Conservation (phyloP, 805 yeast genomes). For the Yamadazyma akitaensis region DNA sequence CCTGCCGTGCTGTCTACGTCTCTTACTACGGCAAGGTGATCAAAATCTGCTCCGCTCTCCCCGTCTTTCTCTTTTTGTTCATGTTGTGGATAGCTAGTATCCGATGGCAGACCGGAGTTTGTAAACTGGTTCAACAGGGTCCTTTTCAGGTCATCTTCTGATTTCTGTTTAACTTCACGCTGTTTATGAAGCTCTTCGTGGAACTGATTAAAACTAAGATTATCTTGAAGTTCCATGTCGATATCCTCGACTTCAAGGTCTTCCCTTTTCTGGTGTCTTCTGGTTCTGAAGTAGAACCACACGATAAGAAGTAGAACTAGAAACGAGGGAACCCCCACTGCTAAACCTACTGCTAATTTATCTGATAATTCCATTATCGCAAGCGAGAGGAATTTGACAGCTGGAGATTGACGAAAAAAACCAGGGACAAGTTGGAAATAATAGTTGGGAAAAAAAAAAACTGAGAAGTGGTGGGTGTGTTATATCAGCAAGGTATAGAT, state of each 20-base stretch:
- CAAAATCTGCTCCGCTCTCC: neutral
- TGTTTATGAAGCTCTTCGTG: constrained; percentile 33
- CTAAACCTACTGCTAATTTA: constrained; percentile 39
- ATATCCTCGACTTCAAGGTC: constrained; percentile 31
- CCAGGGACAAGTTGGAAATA: no score
- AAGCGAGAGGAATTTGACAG: neutral
- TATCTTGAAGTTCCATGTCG: constrained; percentile 25
- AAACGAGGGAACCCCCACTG: constrained; percentile 39
- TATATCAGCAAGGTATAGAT: no score
- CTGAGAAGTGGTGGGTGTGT: no score
- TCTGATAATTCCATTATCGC: constrained; percentile 8
- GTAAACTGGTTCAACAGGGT: constrained; percentile 3
- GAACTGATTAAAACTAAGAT: constrained; percentile 33
- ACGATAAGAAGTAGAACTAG: constrained; percentile 23
- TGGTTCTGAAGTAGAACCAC: constrained; percentile 28
- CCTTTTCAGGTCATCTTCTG: constrained; percentile 3
- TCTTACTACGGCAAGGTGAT: neutral
- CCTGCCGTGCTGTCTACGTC: neutral
- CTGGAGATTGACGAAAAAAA: no score
- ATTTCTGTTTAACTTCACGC: constrained; percentile 8
- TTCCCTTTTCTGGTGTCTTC: constrained; percentile 29
- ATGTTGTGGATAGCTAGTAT: neutral
- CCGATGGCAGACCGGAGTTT: constrained; percentile 8
- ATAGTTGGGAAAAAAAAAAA: no score
- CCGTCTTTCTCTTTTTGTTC: neutral